phyloP scores from a whole-genome alignment of 352 stramenopile species.

The Blastocystis sp. region DNA sequence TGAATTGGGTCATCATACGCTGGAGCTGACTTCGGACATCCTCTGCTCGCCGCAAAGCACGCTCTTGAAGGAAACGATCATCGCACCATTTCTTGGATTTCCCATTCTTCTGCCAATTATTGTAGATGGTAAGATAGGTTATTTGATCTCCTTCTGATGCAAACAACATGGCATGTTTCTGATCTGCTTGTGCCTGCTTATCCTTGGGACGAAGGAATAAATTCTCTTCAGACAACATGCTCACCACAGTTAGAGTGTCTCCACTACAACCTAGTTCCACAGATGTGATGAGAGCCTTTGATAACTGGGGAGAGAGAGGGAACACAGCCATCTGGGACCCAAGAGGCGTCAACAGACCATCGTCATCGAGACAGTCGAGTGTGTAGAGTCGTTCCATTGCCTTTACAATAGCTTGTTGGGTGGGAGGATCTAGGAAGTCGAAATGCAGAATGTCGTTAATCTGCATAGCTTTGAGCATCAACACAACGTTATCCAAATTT shows the following conservation, averaged over 20 bases:
- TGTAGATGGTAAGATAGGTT: constrained; percentile 92
- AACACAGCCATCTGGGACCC: constrained; percentile 99
- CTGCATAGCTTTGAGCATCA: constrained; percentile 98
- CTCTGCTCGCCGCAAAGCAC: constrained; percentile 87
- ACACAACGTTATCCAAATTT: constrained; percentile 92
- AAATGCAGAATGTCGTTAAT: constrained; percentile 98
- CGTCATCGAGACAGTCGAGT: constrained; percentile 91
- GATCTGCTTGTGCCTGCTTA: constrained; percentile 94
- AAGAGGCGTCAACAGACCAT: constrained; percentile 82
- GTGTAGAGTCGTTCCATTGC: constrained; percentile 93
- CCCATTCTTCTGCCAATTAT: constrained; percentile 91
- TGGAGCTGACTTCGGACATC: constrained; percentile 97
- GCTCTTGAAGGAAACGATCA: constrained; percentile 96
- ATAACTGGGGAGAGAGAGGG: constrained; percentile 93
- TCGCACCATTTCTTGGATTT: constrained; percentile 98
- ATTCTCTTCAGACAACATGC: constrained; percentile 95
- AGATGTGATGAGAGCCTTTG: constrained; percentile 93
- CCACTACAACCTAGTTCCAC: constrained; percentile 92
- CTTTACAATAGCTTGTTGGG: constrained; percentile 87
- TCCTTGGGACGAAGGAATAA: constrained; percentile 96
- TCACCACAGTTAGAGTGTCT: constrained; percentile 96
- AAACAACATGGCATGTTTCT: constrained; percentile 98
- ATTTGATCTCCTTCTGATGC: constrained; percentile 96
- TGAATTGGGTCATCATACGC: constrained; percentile 83
- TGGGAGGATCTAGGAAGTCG: constrained; percentile 98